Percentiles rank a stretch among this genome's conserved stretches.
Evolutionary conservation across 2,329 filamentous ascomycete genomes (phyloP).

Genomic region (Aureobasidium musti): DNA sequence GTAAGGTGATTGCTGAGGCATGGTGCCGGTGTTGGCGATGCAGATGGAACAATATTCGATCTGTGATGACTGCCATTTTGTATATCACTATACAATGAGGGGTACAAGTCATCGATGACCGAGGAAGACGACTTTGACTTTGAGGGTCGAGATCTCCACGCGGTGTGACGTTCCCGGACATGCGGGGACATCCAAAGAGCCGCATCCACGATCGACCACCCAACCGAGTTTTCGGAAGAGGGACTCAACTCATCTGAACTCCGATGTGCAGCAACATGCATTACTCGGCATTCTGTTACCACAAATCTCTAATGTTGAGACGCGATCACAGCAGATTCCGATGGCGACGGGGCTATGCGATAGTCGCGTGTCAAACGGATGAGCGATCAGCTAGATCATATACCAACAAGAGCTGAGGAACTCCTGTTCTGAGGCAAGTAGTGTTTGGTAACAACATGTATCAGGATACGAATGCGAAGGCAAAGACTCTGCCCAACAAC

Average conservation of each 20-base stretch:
- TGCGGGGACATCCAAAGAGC: slow-evolving; percentile 1
- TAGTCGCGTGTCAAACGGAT: neutral
- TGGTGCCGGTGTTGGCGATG: slow-evolving; percentile 33
- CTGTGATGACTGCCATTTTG: slow-evolving; percentile 5
- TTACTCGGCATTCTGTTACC: too few relatives aligned
- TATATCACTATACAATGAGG: slow-evolving; percentile 15
- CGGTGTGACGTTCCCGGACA: neutral
- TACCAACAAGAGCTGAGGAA: neutral
- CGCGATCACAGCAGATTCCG: neutral
- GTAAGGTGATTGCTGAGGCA: slow-evolving; percentile 52
- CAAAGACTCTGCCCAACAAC: neutral
- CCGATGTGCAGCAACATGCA: neutral
- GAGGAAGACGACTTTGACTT: slow-evolving; percentile 25
- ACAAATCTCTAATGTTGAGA: neutral
- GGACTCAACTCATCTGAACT: neutral
- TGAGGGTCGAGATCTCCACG: slow-evolving; percentile 1
- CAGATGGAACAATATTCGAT: neutral
- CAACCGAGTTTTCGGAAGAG: neutral
- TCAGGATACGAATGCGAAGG: neutral
- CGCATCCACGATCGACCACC: neutral
- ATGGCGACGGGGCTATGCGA: neutral
- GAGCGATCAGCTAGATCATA: neutral
- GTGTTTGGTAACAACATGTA: neutral
- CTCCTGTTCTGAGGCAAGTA: neutral
- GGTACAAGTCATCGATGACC: slow-evolving; percentile 19